Conservation (phyloP, 176 grass and related monocot genomes). For the Lolium multiflorum region DNA sequence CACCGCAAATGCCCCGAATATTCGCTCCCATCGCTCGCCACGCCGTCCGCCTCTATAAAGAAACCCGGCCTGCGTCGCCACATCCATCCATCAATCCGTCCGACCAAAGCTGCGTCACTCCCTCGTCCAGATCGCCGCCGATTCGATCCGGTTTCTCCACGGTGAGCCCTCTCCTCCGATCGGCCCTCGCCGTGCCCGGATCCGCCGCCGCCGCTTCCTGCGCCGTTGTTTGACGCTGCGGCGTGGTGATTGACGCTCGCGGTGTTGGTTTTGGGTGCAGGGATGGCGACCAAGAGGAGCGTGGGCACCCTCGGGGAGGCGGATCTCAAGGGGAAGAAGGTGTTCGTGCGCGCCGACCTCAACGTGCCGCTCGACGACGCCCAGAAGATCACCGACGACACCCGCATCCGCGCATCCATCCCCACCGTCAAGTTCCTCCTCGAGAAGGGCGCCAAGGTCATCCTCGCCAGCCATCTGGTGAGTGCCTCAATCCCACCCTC, state of each 20-base stretch:
- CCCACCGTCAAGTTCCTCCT: conserved; percentile 91
- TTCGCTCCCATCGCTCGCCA: not conserved
- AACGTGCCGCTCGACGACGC: conserved; percentile 94
- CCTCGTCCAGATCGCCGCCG: conserved; percentile 30
- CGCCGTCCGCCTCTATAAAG: conserved; percentile 35
- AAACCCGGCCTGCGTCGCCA: not conserved
- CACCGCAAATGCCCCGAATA: not conserved
- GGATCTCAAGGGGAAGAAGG: conserved; percentile 51
- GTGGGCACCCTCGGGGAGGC: conserved; percentile 74
- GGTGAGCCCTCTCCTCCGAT: conserved; percentile 23
- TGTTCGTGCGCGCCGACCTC: conserved; percentile 91
- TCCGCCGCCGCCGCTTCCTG: not conserved
- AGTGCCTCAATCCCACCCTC: not conserved
- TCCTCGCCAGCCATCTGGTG: conserved; percentile 87
- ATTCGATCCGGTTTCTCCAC: conserved; percentile 28
- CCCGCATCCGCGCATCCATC: conserved; percentile 81
- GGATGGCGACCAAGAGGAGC: conserved; percentile 87
- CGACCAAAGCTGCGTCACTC: not conserved
- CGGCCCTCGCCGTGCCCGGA: not conserved
- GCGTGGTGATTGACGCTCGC: not conserved
- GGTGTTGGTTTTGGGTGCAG: conserved; percentile 27
- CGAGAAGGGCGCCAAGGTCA: conserved; percentile 78
- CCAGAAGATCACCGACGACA: conserved; percentile 96
- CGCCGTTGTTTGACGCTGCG: not conserved
- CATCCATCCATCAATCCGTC: conserved; percentile 11